These are phyloP conservation scores for Arthrobotrys musiformis DNA, from an alignment of 2,329 filamentous ascomycete species.

Conservation along the genomic window DNA sequence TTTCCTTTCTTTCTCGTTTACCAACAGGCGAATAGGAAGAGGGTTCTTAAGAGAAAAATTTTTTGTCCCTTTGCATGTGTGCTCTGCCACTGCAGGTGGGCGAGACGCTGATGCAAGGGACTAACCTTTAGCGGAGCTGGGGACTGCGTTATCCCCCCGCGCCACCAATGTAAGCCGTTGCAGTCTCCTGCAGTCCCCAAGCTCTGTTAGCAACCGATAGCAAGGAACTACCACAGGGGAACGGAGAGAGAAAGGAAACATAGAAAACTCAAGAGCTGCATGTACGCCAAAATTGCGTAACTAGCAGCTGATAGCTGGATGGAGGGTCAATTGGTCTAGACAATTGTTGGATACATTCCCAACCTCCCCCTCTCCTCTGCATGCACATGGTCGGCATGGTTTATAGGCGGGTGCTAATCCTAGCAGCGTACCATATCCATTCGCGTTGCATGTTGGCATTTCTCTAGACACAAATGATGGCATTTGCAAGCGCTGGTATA, in stretches of 20 bases:
- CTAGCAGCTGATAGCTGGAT: slow-evolving; percentile 3
- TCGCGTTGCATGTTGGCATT: neutral
- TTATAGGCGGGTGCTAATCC: neutral
- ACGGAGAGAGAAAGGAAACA: neutral
- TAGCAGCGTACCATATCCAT: neutral
- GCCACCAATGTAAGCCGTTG: slow-evolving; percentile 10
- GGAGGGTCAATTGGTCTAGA: neutral
- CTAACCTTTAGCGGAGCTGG: neutral
- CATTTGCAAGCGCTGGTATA: slow-evolving; percentile 9
- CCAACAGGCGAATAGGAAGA: neutral
- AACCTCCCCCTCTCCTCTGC: slow-evolving; percentile 3
- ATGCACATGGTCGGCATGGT: neutral
- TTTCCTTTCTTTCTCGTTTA: neutral
- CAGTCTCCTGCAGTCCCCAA: slow-evolving; percentile 2
- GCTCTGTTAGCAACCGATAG: slow-evolving; percentile 4
- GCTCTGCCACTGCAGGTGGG: neutral
- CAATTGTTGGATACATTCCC: neutral
- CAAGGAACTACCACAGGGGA: neutral
- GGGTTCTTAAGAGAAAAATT: neutral
- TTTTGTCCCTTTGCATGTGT: neutral
- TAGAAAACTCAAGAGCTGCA: neutral
- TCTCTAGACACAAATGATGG: neutral
- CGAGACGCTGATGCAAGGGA: slow-evolving; percentile 6
- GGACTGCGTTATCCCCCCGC: neutral
- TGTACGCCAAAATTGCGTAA: slow-evolving; percentile 13